Evolutionary conservation across 441 rosid species (phyloP).

Genomic region (Adansonia grandidieri): DNA sequence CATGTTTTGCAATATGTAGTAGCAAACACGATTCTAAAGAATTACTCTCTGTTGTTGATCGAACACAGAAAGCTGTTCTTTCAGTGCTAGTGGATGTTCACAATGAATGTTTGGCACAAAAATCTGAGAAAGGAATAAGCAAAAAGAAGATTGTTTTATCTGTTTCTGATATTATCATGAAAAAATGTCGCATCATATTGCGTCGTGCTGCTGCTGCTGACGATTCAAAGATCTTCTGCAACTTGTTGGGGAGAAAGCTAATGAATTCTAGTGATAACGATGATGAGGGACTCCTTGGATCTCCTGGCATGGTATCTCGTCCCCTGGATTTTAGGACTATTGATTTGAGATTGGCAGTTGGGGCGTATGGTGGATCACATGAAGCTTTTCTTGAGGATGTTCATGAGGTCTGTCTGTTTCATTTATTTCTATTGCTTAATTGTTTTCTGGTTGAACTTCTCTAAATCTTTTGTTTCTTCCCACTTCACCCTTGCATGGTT

Average conservation of each 20-base stretch:
- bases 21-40: slow-evolving; percentile 36
- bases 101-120: slow-evolving; percentile 54
- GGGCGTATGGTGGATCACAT: slow-evolving; percentile 86
- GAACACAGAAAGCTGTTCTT: slow-evolving; percentile 97
- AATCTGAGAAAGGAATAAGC: slow-evolving; percentile 55
- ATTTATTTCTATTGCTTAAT: background rate
- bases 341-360: slow-evolving; percentile 92
- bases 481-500: background rate
- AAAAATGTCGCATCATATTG: slow-evolving; percentile 82
- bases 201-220: slow-evolving; percentile 88
- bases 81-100: slow-evolving; percentile 78
- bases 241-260: slow-evolving; percentile 84
- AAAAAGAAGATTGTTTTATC: slow-evolving; percentile 59
- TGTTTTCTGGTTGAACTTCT: slow-evolving; percentile 22
- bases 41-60: slow-evolving; percentile 41
- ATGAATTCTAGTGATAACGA: slow-evolving; percentile 75
- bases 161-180: slow-evolving; percentile 85
- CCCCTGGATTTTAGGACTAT: slow-evolving; percentile 97
- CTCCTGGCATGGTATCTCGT: slow-evolving; percentile 96
- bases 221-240: slow-evolving; percentile 84
- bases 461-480: slow-evolving; percentile 23
- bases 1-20: slow-evolving; percentile 12
- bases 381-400: slow-evolving; percentile 97
- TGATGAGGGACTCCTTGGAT: slow-evolving; percentile 97
- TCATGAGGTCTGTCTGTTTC: slow-evolving; percentile 70